Evolutionary conservation across 441 rosid species (phyloP).

Genomic region (Flueggea neowawraea): DNA sequence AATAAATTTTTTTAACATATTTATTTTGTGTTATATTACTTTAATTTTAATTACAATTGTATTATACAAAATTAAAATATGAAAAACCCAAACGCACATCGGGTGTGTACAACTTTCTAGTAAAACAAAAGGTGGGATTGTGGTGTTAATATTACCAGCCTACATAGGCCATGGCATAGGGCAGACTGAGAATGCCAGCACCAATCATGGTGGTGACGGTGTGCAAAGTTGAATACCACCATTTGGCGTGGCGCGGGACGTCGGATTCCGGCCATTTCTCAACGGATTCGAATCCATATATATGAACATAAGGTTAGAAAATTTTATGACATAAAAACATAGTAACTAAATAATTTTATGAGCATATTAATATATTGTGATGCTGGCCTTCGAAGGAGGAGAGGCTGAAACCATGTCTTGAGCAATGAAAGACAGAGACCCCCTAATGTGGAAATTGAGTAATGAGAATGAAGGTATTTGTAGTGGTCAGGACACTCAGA

Average conservation of each 20-base stretch:
- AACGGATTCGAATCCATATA: conserved; percentile 6
- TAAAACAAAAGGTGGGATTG: no score
- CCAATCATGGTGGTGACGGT: conserved; percentile 95
- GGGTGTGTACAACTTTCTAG: no score
- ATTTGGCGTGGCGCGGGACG: conserved; percentile 75
- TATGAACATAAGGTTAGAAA: no score
- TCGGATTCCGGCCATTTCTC: conserved; percentile 59
- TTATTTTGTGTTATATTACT: no score
- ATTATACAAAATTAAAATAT: no score
- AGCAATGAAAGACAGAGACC: conserved; percentile 3
- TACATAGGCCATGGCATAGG: conserved; percentile 90
- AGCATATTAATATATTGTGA: no score
- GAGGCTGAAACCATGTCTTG: conserved; percentile 57
- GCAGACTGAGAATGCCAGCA: conserved; percentile 90
- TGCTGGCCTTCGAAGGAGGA: conserved; percentile 49
- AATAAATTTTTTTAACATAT: no score
- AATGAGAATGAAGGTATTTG: conserved; percentile 11
- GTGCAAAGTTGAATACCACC: conserved; percentile 98
- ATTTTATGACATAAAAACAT: no score
- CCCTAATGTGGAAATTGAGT: conserved; percentile 12
- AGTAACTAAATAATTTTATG: no score
- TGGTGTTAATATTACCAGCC: conserved; percentile 54
- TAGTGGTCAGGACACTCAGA: conserved; percentile 11
- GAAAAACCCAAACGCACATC: no score
- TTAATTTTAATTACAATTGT: no score